phyloP scores from a whole-genome alignment of 2,329 filamentous ascomycete genomes.

The Ceratocystis variospora region DNA sequence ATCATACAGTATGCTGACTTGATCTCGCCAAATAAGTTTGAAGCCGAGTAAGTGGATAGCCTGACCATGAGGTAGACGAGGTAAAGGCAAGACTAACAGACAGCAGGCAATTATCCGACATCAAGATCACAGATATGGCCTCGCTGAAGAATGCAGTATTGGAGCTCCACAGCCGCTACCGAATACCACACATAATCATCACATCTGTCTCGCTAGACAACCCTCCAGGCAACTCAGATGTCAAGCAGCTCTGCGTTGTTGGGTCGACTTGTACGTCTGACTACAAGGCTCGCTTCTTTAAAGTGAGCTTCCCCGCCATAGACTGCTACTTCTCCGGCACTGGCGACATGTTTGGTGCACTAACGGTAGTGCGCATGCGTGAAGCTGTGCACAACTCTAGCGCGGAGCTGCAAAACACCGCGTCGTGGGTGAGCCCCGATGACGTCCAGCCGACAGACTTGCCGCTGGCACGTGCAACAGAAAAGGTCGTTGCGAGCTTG shows the following conservation, averaged over 20 bases:
- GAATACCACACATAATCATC: slow-evolving; percentile 78
- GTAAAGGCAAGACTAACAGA: slow-evolving; percentile 5
- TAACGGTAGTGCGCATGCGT: slow-evolving; percentile 75
- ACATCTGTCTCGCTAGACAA: slow-evolving; percentile 64
- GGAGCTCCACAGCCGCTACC: slow-evolving; percentile 60
- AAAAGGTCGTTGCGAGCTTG: slow-evolving; percentile 88
- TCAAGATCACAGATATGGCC: slow-evolving; percentile 62
- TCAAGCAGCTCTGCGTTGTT: slow-evolving; percentile 51
- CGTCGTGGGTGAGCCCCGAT: slow-evolving; percentile 67
- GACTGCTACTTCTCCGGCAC: slow-evolving; percentile 94
- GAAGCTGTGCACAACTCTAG: slow-evolving; percentile 49
- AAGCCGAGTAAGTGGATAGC: slow-evolving; percentile 62
- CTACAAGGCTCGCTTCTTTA: slow-evolving; percentile 66
- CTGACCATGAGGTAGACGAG: not conserved
- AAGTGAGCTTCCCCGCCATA: slow-evolving; percentile 71
- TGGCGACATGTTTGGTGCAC: slow-evolving; percentile 93
- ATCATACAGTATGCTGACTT: slow-evolving; percentile 72
- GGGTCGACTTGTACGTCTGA: slow-evolving; percentile 57
- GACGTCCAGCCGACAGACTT: slow-evolving; percentile 53
- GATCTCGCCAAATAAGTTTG: slow-evolving; percentile 92
- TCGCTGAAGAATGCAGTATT: slow-evolving; percentile 62
- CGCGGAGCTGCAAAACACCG: slow-evolving; percentile 34
- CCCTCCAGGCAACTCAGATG: slow-evolving; percentile 29
- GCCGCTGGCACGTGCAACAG: slow-evolving; percentile 68
- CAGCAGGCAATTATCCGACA: slow-evolving; percentile 65